Conservation (phyloP, 345 rosid species). For the Brassica nigra region DNA sequence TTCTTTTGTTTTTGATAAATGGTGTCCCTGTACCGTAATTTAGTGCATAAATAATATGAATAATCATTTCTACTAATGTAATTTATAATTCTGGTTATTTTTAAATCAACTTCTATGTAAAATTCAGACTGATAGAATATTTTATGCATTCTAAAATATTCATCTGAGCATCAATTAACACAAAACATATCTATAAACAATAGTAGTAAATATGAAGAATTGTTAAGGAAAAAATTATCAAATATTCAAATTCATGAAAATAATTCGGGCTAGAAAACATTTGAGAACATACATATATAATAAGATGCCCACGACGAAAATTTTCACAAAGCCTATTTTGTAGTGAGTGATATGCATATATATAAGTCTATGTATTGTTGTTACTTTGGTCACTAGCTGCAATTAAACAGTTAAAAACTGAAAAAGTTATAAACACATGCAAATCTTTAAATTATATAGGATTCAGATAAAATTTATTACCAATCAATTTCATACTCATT, state of each 20-base stretch:
- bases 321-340: neutral
- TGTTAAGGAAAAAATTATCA: neutral
- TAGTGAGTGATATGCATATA: neutral
- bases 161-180: neutral
- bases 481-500: constrained; percentile 38
- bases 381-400: constrained; percentile 23
- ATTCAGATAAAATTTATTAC: constrained; percentile 36
- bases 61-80: neutral
- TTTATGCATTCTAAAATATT: neutral
- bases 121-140: neutral
- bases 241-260: neutral
- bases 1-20: neutral
- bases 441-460: constrained; percentile 25
- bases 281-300: neutral
- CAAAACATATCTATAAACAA: neutral
- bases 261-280: neutral
- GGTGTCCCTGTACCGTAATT: neutral
- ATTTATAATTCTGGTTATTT: neutral
- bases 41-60: neutral
- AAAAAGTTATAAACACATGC: constrained; percentile 14
- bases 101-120: neutral
- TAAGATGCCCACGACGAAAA: neutral
- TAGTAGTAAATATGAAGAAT: neutral
- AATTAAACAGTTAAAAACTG: constrained; percentile 19
- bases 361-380: neutral